Evolutionary conservation across 441 rosid species (phyloP).

Genomic region (Erodium moschatum): DNA sequence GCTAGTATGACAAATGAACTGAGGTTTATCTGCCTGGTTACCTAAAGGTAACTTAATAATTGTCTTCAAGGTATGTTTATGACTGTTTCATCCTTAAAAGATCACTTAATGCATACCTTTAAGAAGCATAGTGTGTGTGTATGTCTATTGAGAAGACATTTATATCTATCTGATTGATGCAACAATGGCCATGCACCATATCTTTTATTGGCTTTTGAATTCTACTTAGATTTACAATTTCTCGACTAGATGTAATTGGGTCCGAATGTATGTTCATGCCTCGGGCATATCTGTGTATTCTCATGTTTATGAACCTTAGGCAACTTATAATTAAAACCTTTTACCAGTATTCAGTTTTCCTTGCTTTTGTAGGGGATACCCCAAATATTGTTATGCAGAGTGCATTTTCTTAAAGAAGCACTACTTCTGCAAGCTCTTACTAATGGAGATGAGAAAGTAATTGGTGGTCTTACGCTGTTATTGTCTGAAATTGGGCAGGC

Average conservation of each 20-base stretch:
- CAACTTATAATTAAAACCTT: neutral
- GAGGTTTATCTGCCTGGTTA: neutral
- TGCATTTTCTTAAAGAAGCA: conserved; percentile 66
- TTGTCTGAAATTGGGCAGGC: conserved; percentile 97
- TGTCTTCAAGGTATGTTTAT: neutral
- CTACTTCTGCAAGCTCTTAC: conserved; percentile 74
- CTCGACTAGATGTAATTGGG: neutral
- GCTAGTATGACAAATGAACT: neutral
- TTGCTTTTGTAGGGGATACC: conserved; percentile 69
- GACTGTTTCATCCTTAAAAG: neutral
- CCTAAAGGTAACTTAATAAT: neutral
- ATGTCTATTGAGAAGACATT: neutral
- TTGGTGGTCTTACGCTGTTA: conserved; percentile 79
- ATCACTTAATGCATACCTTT: neutral
- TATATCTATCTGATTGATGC: neutral
- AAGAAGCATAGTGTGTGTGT: neutral
- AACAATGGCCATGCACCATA: neutral
- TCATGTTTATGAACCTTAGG: neutral
- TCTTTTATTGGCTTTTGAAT: neutral
- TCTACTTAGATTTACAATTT: neutral
- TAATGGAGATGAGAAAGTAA: conserved; percentile 59
- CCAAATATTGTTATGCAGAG: conserved; percentile 66
- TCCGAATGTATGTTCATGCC: neutral
- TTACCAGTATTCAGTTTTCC: conserved; percentile 15
- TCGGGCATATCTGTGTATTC: neutral